Evolutionary conservation across 371 early-diverging fungal species (phyloP), one percentile per base, ranked within the genome.

Genomic region (Rhizopus sp.): DNA sequence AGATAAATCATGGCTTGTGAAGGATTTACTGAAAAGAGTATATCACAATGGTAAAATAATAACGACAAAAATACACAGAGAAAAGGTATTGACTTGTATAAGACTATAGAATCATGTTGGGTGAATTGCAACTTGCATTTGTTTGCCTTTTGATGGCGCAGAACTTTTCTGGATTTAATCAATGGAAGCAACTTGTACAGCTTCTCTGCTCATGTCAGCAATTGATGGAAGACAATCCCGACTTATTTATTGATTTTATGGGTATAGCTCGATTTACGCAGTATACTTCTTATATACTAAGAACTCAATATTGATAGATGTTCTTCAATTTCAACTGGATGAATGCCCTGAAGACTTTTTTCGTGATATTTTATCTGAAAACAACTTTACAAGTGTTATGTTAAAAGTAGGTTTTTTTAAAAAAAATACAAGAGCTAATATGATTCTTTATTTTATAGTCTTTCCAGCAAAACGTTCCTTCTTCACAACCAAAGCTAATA

Each of bases 1-100:
- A 16, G 98, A 98, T 80, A 96, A 96, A 72, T 89, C 89, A 41
- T 95, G 90, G 88, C 78, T 96, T 33, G 76, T 94, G 37, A 53
- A 57, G 1, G 61, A 81, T 6, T 54, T 89, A 5, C 59, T 91
- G 8, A 35, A 44, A 5, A 48, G 48, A 0, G 53, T 66, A 1
- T 91, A 80, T 67, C 55, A 72, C 34, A 64, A 73, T 23, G 81
- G 85, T 88, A 73, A 45, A 17, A 35, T 13, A 39, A 33, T 7
- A 10, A 0, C 17, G 23, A 6, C 23, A 31, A 35, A 1, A 8
- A 23, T 17, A 4, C 7, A 44, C 31, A 42, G 9, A 9, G 0
- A 57, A 6, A 4, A 5, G 16, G 3, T 10, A 35, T 23, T 15
- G 30, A 29, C 0, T 16, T 23, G 12, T 41, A 31, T 7, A 53